Conservation (phyloP, 495 filamentous ascomycete species). For the Xylaria scruposa region DNA sequence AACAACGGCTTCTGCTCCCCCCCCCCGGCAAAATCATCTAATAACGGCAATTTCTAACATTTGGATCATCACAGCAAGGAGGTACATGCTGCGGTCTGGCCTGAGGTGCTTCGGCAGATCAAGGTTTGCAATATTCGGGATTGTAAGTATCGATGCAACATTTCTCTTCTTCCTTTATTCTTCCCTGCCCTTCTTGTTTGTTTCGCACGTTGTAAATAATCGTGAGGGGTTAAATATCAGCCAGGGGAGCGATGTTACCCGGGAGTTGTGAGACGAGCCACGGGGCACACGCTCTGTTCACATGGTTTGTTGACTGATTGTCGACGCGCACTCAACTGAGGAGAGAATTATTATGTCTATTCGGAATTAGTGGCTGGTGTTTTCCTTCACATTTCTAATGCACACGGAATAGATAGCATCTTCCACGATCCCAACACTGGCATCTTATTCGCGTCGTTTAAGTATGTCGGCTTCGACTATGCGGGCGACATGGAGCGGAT, state of each 20-base stretch:
- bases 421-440: conserved; percentile 67
- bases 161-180: background rate
- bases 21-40: too few relatives aligned
- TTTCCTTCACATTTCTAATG: background rate
- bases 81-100: conserved; percentile 75
- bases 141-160: conserved; percentile 52
- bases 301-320: background rate
- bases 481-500: conserved; percentile 75
- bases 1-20: too few relatives aligned
- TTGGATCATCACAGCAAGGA: conserved; percentile 54
- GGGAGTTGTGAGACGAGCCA: background rate
- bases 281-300: background rate
- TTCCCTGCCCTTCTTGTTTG: background rate
- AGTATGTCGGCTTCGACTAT: conserved; percentile 74
- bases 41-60: background rate
- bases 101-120: conserved; percentile 74
- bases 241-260: background rate
- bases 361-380: background rate
- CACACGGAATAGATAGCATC: conserved; percentile 66
- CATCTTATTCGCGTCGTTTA: conserved; percentile 74
- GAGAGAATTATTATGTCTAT: too few relatives aligned
- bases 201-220: background rate
- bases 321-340: background rate
- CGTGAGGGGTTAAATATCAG: background rate
- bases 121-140: conserved; percentile 74